Evolutionary conservation across 2,329 filamentous ascomycete genomes (phyloP).

Genomic region (Exophiala alcalophila): DNA sequence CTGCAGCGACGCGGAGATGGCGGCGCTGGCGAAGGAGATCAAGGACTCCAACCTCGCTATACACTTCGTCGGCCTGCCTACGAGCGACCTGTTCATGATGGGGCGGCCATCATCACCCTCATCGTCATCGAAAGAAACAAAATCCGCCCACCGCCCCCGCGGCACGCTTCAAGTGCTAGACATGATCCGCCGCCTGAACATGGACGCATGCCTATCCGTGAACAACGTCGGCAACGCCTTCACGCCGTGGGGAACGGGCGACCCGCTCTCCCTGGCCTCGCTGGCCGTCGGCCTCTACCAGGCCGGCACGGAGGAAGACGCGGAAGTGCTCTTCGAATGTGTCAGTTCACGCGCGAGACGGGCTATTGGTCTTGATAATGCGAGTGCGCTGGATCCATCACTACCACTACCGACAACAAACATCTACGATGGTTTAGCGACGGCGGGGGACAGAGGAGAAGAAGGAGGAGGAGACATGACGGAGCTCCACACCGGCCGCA

Average conservation of each 20-base stretch:
- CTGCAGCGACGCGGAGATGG: constrained; percentile 52
- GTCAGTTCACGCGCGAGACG: constrained; percentile 46
- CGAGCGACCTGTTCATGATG: constrained; percentile 72
- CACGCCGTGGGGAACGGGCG: constrained; percentile 65
- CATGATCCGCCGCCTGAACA: constrained; percentile 57
- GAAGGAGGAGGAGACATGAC: constrained; percentile 28
- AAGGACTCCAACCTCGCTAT: constrained; percentile 53
- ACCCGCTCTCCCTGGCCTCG: constrained; percentile 62
- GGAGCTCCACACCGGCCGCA: constrained; percentile 18
- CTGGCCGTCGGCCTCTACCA: constrained; percentile 66
- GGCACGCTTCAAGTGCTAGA: constrained; percentile 62
- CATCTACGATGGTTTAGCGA: constrained; percentile 5
- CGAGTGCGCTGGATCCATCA: constrained; percentile 10
- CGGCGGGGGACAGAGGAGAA: constrained; percentile 22
- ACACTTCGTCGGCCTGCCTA: constrained; percentile 66
- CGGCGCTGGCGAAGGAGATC: constrained; percentile 48
- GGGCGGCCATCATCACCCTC: constrained; percentile 37
- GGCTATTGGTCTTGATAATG: constrained; percentile 36
- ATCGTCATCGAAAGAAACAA: constrained; percentile 14
- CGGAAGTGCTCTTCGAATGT: constrained; percentile 56
- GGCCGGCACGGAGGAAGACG: constrained; percentile 59
- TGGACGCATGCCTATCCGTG: constrained; percentile 62
- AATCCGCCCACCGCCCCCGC: constrained; percentile 42
- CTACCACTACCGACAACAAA: neutral
- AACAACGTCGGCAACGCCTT: constrained; percentile 76